These are phyloP conservation scores for Aspergillus transmontanensis DNA, from an alignment of 2,329 filamentous ascomycete species.

Conservation along the genomic window DNA sequence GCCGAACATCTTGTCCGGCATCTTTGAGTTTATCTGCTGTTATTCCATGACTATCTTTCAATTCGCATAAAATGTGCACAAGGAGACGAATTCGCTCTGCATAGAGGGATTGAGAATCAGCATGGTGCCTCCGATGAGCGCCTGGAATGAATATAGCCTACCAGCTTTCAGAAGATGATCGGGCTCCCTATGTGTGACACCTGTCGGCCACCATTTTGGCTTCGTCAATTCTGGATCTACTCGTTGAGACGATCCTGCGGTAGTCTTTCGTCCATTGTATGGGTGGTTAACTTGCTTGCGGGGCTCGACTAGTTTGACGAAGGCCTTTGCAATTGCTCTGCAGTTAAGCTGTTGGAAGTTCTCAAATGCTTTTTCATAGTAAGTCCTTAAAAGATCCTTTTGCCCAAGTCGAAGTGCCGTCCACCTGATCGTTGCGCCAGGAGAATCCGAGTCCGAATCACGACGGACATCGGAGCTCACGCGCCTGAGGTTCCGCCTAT, in stretches of 20 bases:
- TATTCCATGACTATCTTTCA: conserved; percentile 38
- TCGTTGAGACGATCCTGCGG: conserved; percentile 24
- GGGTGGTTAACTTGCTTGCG: conserved; percentile 49
- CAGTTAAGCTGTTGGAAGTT: conserved; percentile 47
- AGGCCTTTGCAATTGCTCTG: conserved; percentile 45
- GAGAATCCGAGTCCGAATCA: conserved; percentile 22
- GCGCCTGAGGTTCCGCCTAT: conserved; percentile 26
- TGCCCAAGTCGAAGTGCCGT: conserved; percentile 34
- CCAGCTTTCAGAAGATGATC: conserved; percentile 48
- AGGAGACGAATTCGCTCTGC: conserved; percentile 43
- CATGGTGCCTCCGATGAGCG: neutral
- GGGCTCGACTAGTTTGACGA: conserved; percentile 47
- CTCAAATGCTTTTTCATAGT: conserved; percentile 43
- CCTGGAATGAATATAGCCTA: conserved; percentile 25
- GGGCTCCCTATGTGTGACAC: conserved; percentile 47
- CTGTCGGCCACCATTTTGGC: conserved; percentile 43
- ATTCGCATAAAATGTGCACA: conserved; percentile 43
- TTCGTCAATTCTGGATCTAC: conserved; percentile 44
- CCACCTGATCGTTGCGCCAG: conserved; percentile 23
- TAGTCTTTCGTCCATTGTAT: conserved; percentile 44
- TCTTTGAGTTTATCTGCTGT: conserved; percentile 42
- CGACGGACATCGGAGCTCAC: conserved; percentile 16
- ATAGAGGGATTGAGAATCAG: neutral
- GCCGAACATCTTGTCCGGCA: conserved; percentile 42
- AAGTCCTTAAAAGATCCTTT: conserved; percentile 30